These are phyloP conservation scores for Botrytis byssoidea DNA, from an alignment of 2,329 filamentous ascomycete genomes.

Conservation along the genomic window DNA sequence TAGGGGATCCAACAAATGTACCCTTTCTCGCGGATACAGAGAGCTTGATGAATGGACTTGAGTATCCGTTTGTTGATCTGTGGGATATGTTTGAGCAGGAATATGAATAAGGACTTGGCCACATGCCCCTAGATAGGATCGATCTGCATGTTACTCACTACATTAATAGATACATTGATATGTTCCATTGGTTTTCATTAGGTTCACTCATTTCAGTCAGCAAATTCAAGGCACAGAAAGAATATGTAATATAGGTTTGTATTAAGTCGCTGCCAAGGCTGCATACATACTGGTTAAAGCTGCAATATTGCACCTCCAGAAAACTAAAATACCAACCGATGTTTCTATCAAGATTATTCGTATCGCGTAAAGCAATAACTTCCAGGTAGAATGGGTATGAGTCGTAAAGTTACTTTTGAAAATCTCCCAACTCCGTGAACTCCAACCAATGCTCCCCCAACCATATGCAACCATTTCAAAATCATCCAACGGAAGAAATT, in stretches of 20 bases:
- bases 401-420: slow-evolving; percentile 8
- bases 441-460: slow-evolving; percentile 13
- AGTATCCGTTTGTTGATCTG: slow-evolving; percentile 11
- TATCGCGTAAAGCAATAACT: neutral
- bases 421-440: slow-evolving; percentile 10
- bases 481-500: neutral
- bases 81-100: slow-evolving; percentile 11
- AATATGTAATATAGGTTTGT: neutral
- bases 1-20: neutral
- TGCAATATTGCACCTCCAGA: neutral
- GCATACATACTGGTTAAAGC: neutral
- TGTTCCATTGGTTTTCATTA: neutral
- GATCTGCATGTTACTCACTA: neutral
- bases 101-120: neutral
- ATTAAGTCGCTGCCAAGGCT: neutral
- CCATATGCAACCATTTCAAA: neutral
- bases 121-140: neutral
- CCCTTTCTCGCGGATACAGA: neutral
- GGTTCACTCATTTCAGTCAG: neutral
- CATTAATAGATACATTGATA: no score
- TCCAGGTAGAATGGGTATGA: slow-evolving; percentile 11
- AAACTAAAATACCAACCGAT: neutral
- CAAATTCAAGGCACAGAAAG: neutral
- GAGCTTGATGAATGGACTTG: slow-evolving; percentile 4
- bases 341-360: slow-evolving; percentile 5